phyloP scores from a whole-genome alignment of 2,329 filamentous ascomycete genomes.

The Bipolaris cookei region DNA sequence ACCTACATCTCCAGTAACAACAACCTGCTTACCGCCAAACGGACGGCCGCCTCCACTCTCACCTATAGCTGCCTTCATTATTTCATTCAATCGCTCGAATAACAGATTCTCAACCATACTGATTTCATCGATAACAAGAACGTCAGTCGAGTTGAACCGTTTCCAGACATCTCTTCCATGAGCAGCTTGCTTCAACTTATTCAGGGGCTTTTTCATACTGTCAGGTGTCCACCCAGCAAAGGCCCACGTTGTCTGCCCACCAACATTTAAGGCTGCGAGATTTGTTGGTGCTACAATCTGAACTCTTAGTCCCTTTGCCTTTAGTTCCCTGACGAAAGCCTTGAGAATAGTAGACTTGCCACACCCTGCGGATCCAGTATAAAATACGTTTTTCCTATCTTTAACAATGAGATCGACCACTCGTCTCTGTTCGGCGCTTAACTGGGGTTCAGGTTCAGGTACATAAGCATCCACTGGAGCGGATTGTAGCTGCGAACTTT shows the following conservation, averaged over 20 bases:
- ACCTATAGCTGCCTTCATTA: slow-evolving; percentile 53
- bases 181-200: slow-evolving; percentile 42
- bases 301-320: slow-evolving; percentile 49
- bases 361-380: slow-evolving; percentile 67
- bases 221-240: slow-evolving; percentile 64
- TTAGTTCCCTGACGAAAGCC: slow-evolving; percentile 54
- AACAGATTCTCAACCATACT: slow-evolving; percentile 67
- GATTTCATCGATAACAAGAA: slow-evolving; percentile 70
- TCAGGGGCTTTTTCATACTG: slow-evolving; percentile 52
- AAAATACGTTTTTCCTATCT: slow-evolving; percentile 65
- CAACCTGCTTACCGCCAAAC: slow-evolving; percentile 60
- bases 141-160: slow-evolving; percentile 56
- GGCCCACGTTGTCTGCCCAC: slow-evolving; percentile 62
- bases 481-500: neutral
- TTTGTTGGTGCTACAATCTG: slow-evolving; percentile 66
- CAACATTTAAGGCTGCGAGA: slow-evolving; percentile 63
- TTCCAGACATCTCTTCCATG: slow-evolving; percentile 45
- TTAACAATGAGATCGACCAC: slow-evolving; percentile 59
- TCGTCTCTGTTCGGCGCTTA: slow-evolving; percentile 57
- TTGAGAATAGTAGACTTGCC: slow-evolving; percentile 65
- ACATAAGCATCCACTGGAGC: neutral
- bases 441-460: slow-evolving; percentile 25
- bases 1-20: slow-evolving; percentile 61
- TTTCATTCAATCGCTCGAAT: slow-evolving; percentile 57
- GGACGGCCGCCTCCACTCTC: slow-evolving; percentile 20